Evolutionary conservation across 768 basidiomycete genomes (phyloP).

Genomic region (Bullera alba): DNA sequence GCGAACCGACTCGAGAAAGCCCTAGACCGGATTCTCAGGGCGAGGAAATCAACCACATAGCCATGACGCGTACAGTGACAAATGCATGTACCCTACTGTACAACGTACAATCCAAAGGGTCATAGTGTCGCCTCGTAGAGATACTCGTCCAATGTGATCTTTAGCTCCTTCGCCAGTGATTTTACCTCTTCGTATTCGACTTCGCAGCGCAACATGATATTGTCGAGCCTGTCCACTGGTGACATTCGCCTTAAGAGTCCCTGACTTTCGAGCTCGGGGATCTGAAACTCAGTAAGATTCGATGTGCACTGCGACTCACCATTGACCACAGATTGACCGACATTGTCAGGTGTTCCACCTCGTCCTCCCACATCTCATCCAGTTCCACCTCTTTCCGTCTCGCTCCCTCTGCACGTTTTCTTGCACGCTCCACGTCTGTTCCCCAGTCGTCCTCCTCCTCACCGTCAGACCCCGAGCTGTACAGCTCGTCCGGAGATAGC

Average conservation of each 20-base stretch:
- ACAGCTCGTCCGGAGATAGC: constrained; percentile 49
- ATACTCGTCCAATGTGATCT: constrained; percentile 36
- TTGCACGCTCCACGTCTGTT: constrained; percentile 57
- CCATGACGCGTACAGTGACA: too few relatives aligned
- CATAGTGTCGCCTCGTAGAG: constrained; percentile 28
- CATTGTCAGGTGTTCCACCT: constrained; percentile 51
- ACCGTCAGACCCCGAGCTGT: constrained; percentile 17
- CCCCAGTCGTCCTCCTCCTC: constrained; percentile 31
- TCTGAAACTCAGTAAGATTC: constrained; percentile 20
- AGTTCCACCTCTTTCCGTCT: constrained; percentile 66
- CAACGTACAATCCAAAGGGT: too few relatives aligned
- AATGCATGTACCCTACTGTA: too few relatives aligned
- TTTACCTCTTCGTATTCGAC: constrained; percentile 32
- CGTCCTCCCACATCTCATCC: constrained; percentile 85
- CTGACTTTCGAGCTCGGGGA: constrained; percentile 48
- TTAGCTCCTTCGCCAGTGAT: constrained; percentile 26
- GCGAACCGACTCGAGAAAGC: constrained; percentile 77
- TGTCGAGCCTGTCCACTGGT: constrained; percentile 39
- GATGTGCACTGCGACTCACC: constrained; percentile 53
- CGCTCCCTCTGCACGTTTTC: constrained; percentile 65
- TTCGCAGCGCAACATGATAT: constrained; percentile 41
- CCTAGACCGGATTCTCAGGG: constrained; percentile 49
- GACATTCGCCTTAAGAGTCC: constrained; percentile 34
- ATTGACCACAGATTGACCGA: constrained; percentile 74
- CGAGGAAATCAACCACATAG: not conserved